Conservation (phyloP, 1,139 yeast species). For the Yamadazyma atmosphaerica region DNA sequence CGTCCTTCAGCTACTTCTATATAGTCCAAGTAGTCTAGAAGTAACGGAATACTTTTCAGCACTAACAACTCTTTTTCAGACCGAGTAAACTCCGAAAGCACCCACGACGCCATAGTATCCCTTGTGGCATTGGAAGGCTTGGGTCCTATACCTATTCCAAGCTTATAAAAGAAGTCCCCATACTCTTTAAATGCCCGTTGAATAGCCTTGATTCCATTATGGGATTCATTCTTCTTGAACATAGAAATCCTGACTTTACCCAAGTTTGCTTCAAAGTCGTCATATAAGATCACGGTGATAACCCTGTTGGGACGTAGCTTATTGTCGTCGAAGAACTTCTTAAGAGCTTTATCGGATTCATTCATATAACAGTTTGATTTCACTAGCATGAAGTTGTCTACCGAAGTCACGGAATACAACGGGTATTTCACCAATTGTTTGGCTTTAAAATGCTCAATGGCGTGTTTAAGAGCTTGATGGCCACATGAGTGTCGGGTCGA, state of each 20-base stretch:
- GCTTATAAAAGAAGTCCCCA: conserved; percentile 22
- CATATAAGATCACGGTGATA: conserved; percentile 31
- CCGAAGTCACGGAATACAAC: conserved; percentile 25
- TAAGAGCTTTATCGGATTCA: conserved; percentile 35
- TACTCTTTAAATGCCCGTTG: conserved; percentile 10
- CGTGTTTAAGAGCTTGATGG: conserved; percentile 32
- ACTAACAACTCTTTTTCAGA: conserved; percentile 21
- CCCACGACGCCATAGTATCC: conserved; percentile 44
- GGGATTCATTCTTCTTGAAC: conserved; percentile 39
- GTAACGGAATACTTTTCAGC: conserved; percentile 16
- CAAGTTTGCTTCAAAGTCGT: conserved; percentile 39
- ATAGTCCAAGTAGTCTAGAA: conserved; percentile 20
- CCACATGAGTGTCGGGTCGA: conserved; percentile 42
- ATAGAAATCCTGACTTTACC: conserved; percentile 29
- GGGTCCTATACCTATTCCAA: conserved; percentile 49
- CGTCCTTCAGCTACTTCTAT: conserved; percentile 20
- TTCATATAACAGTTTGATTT: conserved; percentile 44
- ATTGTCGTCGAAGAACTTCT: conserved; percentile 22
- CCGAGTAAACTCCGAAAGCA: conserved; percentile 28
- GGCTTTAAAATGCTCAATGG: conserved; percentile 27
- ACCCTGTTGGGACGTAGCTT: conserved; percentile 18
- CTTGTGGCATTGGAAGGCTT: conserved; percentile 36
- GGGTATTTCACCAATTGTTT: conserved; percentile 22
- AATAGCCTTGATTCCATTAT: conserved; percentile 40
- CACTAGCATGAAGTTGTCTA: conserved; percentile 26